Evolutionary conservation across 345 rosid genomes (phyloP), one percentile per base, ranked within the genome.

Genomic region (Combretum micranthum): DNA sequence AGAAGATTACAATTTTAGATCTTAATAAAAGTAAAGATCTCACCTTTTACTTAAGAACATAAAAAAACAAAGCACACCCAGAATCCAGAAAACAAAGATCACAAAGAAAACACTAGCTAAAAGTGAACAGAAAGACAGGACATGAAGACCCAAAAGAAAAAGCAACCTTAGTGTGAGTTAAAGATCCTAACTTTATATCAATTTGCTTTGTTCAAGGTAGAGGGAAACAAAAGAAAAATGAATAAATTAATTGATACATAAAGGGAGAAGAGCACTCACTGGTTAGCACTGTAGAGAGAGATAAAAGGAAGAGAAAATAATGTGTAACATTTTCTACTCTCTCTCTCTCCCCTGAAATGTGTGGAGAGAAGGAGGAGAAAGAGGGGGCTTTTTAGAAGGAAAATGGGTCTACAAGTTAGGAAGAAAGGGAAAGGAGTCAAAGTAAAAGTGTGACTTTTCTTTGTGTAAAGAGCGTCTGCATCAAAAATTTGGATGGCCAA

Each of bases 151-250:
- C 64, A 55, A 56, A 57, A 69, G 60, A 47, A 60, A 50, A 61
- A 71, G 68, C 57, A 37, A 32, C 10, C 39, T 32, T 7, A 32
- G 39, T 53, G 44, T 53, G 52, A 26, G 20, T 55, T 42, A 78
- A 73, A 70, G 72, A 76, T 63, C 55, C 64, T 20, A 80, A 56
- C 82, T 74, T 72, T 62, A 63, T 56, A 74, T 15, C 14, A 25
- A 39, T 53, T 63, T 19, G 65, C 75, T 47, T 60, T 56, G 18
- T 52, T 52, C 62, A 65, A 67, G 69, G 64, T 69, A 4, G 10
- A 32, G 9, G 10, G 10, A 32, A 4, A 32, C 1, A 4, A 32
- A 32, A 4, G n/a, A n/a, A 5, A 32, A 5, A 32, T 32, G 9
- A 32, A 32, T 0, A 32, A 32, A 32, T 9, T 1, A 32, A 32